Evolutionary conservation across 169 alveolate genomes (phyloP).

Genomic region (Neospora caninum): DNA sequence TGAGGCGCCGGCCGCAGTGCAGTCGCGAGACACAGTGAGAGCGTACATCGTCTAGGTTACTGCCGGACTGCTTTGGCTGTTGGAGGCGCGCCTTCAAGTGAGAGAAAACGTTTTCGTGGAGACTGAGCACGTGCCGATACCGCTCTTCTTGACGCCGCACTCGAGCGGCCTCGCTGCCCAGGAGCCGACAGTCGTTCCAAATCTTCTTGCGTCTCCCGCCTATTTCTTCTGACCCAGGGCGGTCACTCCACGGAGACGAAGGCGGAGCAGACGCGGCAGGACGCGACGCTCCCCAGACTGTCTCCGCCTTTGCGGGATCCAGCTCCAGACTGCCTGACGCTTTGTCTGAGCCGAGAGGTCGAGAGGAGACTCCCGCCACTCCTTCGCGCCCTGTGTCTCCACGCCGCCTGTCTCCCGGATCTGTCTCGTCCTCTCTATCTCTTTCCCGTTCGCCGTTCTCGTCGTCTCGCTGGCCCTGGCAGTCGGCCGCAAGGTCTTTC

Average conservation of each 20-base stretch:
- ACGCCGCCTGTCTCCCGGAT: too few species aligned
- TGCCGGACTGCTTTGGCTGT: neutral
- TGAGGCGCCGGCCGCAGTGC: too few species aligned
- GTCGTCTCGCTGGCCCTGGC: too few species aligned
- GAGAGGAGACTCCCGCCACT: too few species aligned
- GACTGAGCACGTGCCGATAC: neutral
- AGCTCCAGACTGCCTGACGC: too few species aligned
- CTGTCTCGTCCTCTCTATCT: too few species aligned
- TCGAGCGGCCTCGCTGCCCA: neutral
- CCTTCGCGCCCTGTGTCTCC: too few species aligned
- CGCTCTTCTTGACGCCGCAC: neutral
- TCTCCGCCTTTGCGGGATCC: too few species aligned
- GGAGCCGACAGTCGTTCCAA: neutral
- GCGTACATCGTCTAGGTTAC: neutral
- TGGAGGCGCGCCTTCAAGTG: neutral
- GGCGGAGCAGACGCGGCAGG: neutral
- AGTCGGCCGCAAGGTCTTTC: too few species aligned
- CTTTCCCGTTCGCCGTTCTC: too few species aligned
- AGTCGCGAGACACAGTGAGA: neutral
- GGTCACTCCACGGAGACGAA: neutral
- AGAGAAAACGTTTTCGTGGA: neutral
- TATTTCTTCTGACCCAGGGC: neutral
- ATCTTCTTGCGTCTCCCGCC: slow-evolving; percentile 18
- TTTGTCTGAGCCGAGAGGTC: too few species aligned
- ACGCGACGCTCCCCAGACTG: neutral